Conservation (phyloP, 2,329 filamentous ascomycete genomes). For the Fusarium penzigii region DNA sequence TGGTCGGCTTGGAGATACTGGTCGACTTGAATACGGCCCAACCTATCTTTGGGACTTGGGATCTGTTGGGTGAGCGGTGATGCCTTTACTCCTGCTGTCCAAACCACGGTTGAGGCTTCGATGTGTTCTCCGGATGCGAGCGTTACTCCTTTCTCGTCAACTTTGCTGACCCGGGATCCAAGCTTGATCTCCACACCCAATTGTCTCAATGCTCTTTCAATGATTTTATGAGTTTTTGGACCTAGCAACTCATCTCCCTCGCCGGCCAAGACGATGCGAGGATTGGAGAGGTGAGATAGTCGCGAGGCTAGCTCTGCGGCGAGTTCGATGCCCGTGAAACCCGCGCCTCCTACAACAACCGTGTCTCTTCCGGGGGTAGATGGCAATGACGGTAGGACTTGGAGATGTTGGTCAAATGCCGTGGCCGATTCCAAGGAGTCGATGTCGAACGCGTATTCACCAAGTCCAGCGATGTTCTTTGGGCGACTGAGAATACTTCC, state of each 20-base stretch:
- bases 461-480: conserved; percentile 25
- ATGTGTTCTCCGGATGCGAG: conserved; percentile 35
- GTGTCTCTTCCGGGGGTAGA: conserved; percentile 32
- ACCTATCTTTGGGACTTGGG: conserved; percentile 27
- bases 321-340: conserved; percentile 39
- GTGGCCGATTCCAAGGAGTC: conserved; percentile 31
- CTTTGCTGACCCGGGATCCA: conserved; percentile 22
- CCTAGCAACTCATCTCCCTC: conserved; percentile 32
- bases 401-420: conserved; percentile 33
- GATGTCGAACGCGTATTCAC: conserved; percentile 36
- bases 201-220: conserved; percentile 30
- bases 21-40: conserved; percentile 7
- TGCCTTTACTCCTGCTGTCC: conserved; percentile 39
- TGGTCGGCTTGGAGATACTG: conserved; percentile 5
- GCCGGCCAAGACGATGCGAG: conserved; percentile 32
- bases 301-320: conserved; percentile 33
- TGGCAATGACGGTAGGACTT: conserved; percentile 13
- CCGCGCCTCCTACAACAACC: conserved; percentile 35
- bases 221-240: conserved; percentile 33
- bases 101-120: conserved; percentile 34
- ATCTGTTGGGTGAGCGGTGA: conserved; percentile 36
- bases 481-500: conserved; percentile 37
- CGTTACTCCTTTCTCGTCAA: conserved; percentile 29
- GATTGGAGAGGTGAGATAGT: conserved; percentile 7
- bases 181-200: conserved; percentile 35